Evolutionary conservation across 1,284 basidiomycete species (phyloP).

Genomic region (Cystobasidiaceae sp.): DNA sequence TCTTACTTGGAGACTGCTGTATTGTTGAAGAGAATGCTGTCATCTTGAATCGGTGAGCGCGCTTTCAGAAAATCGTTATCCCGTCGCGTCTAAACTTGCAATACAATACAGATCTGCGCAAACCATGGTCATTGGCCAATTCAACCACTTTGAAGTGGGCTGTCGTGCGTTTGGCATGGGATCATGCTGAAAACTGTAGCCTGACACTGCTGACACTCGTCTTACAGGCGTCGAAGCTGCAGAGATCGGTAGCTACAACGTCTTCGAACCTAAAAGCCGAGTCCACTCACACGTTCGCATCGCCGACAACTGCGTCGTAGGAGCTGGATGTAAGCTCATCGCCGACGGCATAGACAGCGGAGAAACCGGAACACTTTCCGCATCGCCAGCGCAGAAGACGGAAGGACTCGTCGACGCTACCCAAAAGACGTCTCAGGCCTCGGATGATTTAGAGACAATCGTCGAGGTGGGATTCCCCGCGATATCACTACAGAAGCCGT

Average conservation of each 20-base stretch:
- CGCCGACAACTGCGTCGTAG: slow-evolving; percentile 71
- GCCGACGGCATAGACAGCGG: slow-evolving; percentile 45
- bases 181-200: neutral
- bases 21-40: slow-evolving; percentile 87
- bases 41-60: slow-evolving; percentile 68
- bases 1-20: slow-evolving; percentile 77
- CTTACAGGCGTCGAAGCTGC: slow-evolving; percentile 72
- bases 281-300: slow-evolving; percentile 73
- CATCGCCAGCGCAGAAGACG: slow-evolving; percentile 44
- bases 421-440: neutral
- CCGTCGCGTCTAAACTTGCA: neutral
- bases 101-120: slow-evolving; percentile 58
- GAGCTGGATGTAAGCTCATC: slow-evolving; percentile 57
- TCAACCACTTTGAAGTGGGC: slow-evolving; percentile 88
- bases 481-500: too few species aligned
- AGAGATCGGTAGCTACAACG: slow-evolving; percentile 75
- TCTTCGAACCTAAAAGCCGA: slow-evolving; percentile 69
- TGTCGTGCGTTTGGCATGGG: slow-evolving; percentile 58
- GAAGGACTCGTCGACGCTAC: neutral
- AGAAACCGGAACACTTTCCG: slow-evolving; percentile 18
- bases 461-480: too few species aligned
- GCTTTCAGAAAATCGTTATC: neutral
- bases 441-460: too few species aligned
- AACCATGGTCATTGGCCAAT: slow-evolving; percentile 84
- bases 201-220: slow-evolving; percentile 1